Base-by-base conservation (phyloP, 805 yeast species). In the Metschnikowia arizonensis region DNA sequence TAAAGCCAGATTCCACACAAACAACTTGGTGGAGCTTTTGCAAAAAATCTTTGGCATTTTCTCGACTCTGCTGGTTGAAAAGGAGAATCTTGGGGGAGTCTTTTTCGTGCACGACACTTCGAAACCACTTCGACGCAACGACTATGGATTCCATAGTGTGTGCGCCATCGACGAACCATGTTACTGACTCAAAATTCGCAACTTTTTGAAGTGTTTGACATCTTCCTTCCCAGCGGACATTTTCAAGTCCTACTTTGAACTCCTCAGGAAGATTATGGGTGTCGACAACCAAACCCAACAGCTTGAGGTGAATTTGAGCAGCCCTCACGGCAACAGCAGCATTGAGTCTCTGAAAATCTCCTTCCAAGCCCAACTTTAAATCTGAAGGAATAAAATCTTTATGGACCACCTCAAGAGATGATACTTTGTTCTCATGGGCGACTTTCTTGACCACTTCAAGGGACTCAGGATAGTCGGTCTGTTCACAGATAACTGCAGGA, bases 121-220 rank as follows among this genome's bases (percentile, higher is more conserved):
- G 65, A 56, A 84, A 88, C 99, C 99, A 93, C 8, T 65, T 66
- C 0, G 91, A 75, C 0, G 97, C 86, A n/a, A 82, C 95, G 25
- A 73, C 72, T 19, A 95, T 78, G 48, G 96, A 86, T 58, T 93
- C 99, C 37, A 76, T 68, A 0, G 99, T 93, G 57, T 93, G 99
- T 0, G 99, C 98, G 15, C 99, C 99, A 66, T 93, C 99, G 12
- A 91, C 66, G 52, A 68, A 82, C 96, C 97, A 93, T n/a, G 76
- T 77, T 14, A 83, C 65, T 2, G 65, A 61, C 33, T 62, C 67
- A 49, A 53, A 65, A 2, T 61, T 68, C 19, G 69, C 67, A 12
- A 67, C 64, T 21, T 70, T 69, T 19, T 68, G 74, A 25, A 88
- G 64, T 1, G 80, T 73, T 66, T 95, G 97, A 56, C 98, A 91